Evolutionary conservation across 2,329 filamentous ascomycete species (phyloP), one percentile per base, ranked within the genome.

Genomic region (Nothophaeocryptopus gaeumannii): DNA sequence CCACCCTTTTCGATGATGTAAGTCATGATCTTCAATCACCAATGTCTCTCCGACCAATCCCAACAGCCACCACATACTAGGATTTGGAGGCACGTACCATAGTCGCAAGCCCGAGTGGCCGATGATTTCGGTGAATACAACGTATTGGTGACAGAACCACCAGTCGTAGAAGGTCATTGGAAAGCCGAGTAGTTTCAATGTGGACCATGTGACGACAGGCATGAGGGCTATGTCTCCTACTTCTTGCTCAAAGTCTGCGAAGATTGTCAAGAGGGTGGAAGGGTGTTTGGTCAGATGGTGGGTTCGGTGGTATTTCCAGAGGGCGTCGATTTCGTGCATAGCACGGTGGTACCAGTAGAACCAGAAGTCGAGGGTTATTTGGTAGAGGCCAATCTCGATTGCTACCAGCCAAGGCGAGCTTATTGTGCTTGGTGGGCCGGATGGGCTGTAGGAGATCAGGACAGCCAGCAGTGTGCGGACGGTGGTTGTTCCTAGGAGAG

Each of bases 241-340:
- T 42, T 74, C 72, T 47, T 75, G 73, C 45, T 70, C 72, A 10
- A 55, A 47, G 41, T 74, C 73, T 20, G 73, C 72, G 56, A 74
- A 75, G 5, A 71, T 58, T 0, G 70, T 67, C 1, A 75, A 57
- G 2, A 75, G 64, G 7, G 71, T 69, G 44, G 72, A 74, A 4
- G 72, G 72, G 44, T 75, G 72, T 49, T 74, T 74, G 36, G 72
- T 74, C 5, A 75, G 58, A 50, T 75, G 73, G 50, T 75, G 73
- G 0, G 72, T 75, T 47, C 72, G 70, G 59, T 75, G 73, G 50
- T 64, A 74, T 38, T 71, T 68, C 72, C 72, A 75, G n/a, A 75
- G 64, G 1, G 49, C 53, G 15, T 63, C 59, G 29, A 67, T 46
- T 39, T 74, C 71, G 53, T 75, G 72, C 70, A 73, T 73, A 16